phyloP scores from a whole-genome alignment of 1,284 basidiomycete species.

The Apiotrichum sp. region DNA sequence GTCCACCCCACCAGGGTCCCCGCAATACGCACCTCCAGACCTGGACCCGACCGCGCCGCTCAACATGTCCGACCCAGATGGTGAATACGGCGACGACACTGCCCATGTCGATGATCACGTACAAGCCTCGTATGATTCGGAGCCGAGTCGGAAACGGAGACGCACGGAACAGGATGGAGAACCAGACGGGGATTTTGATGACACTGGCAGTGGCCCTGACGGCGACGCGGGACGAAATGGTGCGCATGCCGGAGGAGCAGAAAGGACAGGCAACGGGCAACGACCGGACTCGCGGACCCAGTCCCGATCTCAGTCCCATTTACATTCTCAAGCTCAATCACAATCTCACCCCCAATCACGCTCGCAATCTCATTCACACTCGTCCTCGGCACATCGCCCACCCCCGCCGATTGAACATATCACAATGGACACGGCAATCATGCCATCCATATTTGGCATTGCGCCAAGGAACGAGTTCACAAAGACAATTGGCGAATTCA shows the following conservation, averaged over 20 bases:
- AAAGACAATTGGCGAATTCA: conserved; percentile 81
- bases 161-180: conserved; percentile 11
- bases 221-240: no score
- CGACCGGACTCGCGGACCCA: neutral
- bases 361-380: neutral
- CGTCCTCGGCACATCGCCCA: neutral
- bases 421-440: conserved; percentile 47
- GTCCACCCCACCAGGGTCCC: conserved; percentile 9
- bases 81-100: neutral
- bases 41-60: conserved; percentile 16
- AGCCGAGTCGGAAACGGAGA: conserved; percentile 28
- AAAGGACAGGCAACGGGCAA: neutral
- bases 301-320: neutral
- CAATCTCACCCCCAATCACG: neutral
- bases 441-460: conserved; percentile 82
- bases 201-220: no score
- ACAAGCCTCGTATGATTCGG: conserved; percentile 5
- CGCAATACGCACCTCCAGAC: conserved; percentile 37
- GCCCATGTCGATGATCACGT: neutral
- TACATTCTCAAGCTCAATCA: neutral
- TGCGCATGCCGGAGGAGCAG: no score
- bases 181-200: no score
- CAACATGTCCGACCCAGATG: neutral
- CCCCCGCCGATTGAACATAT: neutral
- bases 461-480: conserved; percentile 94